Percentiles rank a stretch among this genome's conserved stretches.
Evolutionary conservation across 1,284 basidiomycete species (phyloP).

Genomic region (Coriolopsis trogii): DNA sequence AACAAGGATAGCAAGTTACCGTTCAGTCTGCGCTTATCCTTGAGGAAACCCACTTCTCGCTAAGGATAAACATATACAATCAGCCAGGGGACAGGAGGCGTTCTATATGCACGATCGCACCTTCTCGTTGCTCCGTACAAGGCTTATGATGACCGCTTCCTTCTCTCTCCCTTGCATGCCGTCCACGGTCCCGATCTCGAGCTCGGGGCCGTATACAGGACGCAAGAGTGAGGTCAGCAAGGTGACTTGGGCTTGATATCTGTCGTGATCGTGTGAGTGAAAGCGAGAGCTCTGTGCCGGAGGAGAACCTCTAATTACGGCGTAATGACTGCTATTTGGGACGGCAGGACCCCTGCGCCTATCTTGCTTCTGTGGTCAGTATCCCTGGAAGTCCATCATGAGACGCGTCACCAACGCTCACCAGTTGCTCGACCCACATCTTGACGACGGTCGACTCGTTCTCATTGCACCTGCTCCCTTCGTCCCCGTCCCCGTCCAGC

Average conservation of each 20-base stretch:
- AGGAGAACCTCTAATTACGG: slow-evolving; percentile 56
- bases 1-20: slow-evolving; percentile 45
- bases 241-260: slow-evolving; percentile 91
- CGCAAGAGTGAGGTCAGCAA: slow-evolving; percentile 76
- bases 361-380: slow-evolving; percentile 55
- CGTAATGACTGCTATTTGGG: slow-evolving; percentile 88
- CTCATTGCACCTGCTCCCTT: slow-evolving; percentile 90
- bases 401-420: slow-evolving; percentile 40
- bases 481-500: slow-evolving; percentile 66
- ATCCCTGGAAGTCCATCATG: background rate
- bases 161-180: slow-evolving; percentile 94
- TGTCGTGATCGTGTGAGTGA: background rate
- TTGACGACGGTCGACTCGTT: slow-evolving; percentile 90
- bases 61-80: slow-evolving; percentile 32
- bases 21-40: slow-evolving; percentile 88
- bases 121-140: slow-evolving; percentile 87
- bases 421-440: slow-evolving; percentile 80
- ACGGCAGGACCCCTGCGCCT: slow-evolving; percentile 66
- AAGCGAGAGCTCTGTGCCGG: background rate
- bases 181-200: slow-evolving; percentile 92
- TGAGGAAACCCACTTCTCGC: slow-evolving; percentile 91
- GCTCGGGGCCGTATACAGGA: slow-evolving; percentile 63
- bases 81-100: too few species aligned
- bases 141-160: slow-evolving; percentile 86
- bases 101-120: too few species aligned